Base-by-base conservation (phyloP, 225 moss, liverwort and hornwort genomes). In the Marchantia polymorpha region DNA sequence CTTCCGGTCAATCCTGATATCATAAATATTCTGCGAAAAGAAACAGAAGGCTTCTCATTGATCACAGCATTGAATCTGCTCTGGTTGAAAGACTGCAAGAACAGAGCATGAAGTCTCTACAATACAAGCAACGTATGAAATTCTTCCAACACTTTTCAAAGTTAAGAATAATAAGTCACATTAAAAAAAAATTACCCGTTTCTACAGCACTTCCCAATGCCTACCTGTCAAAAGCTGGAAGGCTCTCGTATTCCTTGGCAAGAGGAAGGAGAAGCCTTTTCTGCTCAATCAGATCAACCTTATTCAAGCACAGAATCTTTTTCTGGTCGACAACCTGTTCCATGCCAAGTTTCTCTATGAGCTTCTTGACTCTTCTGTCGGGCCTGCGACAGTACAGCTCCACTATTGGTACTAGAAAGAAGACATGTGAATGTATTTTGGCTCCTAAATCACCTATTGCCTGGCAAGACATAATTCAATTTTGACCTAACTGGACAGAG, bases 251-350 rank as follows among this genome's bases (percentile, higher is more conserved):
- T 59, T 93, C 90, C 81, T 95, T 92, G 31, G 99, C 99, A 65
- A 99, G 84, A 77, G 99, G 95, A 66, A 99, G 83, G 58, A 95
- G 87, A n/a, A 89, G 84, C 78, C 90, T 88, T 78, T 99, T 99
- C 14, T 93, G 90, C 73, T 89, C 87, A 69, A 99, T 87, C 71
- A 93, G 74, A 79, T 99, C 95, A 72, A 99, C 99, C 89, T 99
- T 99, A 49, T 99, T 95, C 64, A 95, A 87, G 83, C 90, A 91
- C 52, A 93, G 82, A 31, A 99, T 81, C 83, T 88, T 95, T 82
- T 93, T 95, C 80, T 95, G 93, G 58, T 91, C 90, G 19, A 78
- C 85, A 22, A 85, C 89, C 77, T 91, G 87, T 69, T 99, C 94
- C 48, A 72, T 89, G 49, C 94, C 99, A 54, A 99, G 88, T 73